A percentile compares a stretch with the other conserved stretches of the same genome.
Conservation (phyloP, 306 rosid species). For the Casuarina equisetifolia region DNA sequence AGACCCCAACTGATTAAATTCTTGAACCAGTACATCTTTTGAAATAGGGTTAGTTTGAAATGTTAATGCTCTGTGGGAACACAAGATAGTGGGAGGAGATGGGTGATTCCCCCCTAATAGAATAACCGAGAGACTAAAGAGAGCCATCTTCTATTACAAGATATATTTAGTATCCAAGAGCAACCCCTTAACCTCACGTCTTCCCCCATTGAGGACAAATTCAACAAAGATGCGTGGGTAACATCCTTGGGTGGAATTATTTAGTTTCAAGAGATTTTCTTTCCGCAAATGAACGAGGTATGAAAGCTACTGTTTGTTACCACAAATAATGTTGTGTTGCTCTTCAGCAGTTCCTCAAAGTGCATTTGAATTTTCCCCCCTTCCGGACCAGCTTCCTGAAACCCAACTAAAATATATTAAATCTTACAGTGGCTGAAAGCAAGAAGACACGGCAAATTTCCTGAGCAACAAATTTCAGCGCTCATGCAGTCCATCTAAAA, state of each 20-base stretch:
- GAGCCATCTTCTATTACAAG: not conserved
- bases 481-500: conserved; percentile 13
- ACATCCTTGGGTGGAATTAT: not conserved
- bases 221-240: not conserved
- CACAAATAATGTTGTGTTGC: conserved; percentile 93
- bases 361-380: conserved; percentile 93
- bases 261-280: not conserved
- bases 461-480: not conserved
- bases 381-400: conserved; percentile 91
- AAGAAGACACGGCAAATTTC: conserved; percentile 10
- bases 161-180: not conserved
- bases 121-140: not conserved
- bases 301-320: conserved; percentile 40
- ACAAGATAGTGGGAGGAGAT: not conserved
- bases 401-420: conserved; percentile 23
- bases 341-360: conserved; percentile 90
- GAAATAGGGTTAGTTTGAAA: not conserved
- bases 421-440: conserved; percentile 18
- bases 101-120: not conserved
- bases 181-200: not conserved
- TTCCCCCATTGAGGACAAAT: not conserved
- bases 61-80: not conserved
- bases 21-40: not conserved
- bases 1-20: not conserved
- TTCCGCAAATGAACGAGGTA: not conserved